Conservation (phyloP, 352 stramenopile species). For the Globisporangium apiculatum region DNA sequence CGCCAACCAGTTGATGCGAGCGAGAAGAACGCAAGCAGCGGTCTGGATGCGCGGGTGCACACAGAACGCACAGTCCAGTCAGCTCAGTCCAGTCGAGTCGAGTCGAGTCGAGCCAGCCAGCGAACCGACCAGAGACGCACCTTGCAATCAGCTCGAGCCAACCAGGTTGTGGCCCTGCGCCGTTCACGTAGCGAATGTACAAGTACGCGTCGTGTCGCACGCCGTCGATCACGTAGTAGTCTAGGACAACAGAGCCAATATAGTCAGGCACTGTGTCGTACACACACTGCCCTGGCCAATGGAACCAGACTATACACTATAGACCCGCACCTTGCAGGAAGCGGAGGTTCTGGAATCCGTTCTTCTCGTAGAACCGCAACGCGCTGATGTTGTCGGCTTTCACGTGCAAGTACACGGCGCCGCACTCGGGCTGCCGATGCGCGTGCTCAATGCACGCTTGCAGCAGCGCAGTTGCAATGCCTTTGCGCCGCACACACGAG, state of each 20-base stretch:
- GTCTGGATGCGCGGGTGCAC: conserved; percentile 20
- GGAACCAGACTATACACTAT: too few relatives aligned
- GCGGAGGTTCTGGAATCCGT: conserved; percentile 91
- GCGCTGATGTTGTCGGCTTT: conserved; percentile 94
- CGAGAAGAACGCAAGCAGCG: conserved; percentile 52
- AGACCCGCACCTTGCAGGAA: conserved; percentile 78
- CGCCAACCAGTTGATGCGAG: conserved; percentile 61
- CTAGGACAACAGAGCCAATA: conserved; percentile 18
- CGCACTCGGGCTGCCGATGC: conserved; percentile 63
- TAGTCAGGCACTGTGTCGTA: background rate
- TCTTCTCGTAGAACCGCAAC: conserved; percentile 95
- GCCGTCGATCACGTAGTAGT: conserved; percentile 86
- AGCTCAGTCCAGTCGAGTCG: background rate
- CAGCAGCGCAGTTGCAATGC: conserved; percentile 89
- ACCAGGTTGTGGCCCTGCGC: conserved; percentile 38
- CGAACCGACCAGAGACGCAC: conserved; percentile 14
- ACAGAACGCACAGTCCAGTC: conserved; percentile 2
- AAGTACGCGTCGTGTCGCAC: conserved; percentile 76
- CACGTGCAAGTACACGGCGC: conserved; percentile 95
- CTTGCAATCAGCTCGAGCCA: conserved; percentile 67
- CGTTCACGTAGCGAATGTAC: conserved; percentile 85
- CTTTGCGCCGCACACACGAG: conserved; percentile 75
- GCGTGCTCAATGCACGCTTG: conserved; percentile 86
- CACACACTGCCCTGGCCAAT: too few relatives aligned
- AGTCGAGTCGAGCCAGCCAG: background rate